Percentiles rank a stretch among this genome's conserved stretches.
phyloP scores from a whole-genome alignment of 1,284 basidiomycete species.

The Leccinum subspadiceum region DNA sequence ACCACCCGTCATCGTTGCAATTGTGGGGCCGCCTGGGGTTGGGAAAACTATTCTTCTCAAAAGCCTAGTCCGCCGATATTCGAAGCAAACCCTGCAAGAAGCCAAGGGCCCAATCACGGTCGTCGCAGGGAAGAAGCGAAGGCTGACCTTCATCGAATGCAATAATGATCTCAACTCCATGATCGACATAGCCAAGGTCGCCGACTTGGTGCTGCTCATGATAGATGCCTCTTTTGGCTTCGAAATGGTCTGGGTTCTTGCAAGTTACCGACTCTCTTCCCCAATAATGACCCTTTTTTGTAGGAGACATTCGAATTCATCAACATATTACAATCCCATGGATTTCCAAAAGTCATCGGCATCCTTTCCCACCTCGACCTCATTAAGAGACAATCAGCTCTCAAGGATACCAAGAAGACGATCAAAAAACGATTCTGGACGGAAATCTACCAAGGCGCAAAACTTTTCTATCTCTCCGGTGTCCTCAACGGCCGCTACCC shows the following conservation, averaged over 20 bases:
- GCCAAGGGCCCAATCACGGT: conserved; percentile 95
- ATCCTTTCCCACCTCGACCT: conserved; percentile 37
- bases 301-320: no score
- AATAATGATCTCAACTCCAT: conserved; percentile 98
- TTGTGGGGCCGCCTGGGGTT: conserved; percentile 96
- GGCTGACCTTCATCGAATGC: conserved; percentile 96
- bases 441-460: conserved; percentile 98
- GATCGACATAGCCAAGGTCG: conserved; percentile 97
- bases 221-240: conserved; percentile 66
- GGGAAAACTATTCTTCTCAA: conserved; percentile 96
- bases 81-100: conserved; percentile 91
- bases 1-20: conserved; percentile 93
- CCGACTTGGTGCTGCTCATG: conserved; percentile 95
- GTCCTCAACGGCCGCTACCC: conserved; percentile 98
- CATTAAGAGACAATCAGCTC: conserved; percentile 87
- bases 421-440: conserved; percentile 99
- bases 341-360: no score
- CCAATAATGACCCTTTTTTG: background rate
- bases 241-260: conserved; percentile 20
- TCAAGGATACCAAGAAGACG: conserved; percentile 91
- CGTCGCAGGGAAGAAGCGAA: conserved; percentile 88
- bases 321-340: no score
- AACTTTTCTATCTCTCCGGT: conserved; percentile 97
- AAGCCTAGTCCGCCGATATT: conserved; percentile 88
- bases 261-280: fast-evolving